Evolutionary conservation across 352 stramenopile species (phyloP).

Genomic region (Globisporangium lucens): DNA sequence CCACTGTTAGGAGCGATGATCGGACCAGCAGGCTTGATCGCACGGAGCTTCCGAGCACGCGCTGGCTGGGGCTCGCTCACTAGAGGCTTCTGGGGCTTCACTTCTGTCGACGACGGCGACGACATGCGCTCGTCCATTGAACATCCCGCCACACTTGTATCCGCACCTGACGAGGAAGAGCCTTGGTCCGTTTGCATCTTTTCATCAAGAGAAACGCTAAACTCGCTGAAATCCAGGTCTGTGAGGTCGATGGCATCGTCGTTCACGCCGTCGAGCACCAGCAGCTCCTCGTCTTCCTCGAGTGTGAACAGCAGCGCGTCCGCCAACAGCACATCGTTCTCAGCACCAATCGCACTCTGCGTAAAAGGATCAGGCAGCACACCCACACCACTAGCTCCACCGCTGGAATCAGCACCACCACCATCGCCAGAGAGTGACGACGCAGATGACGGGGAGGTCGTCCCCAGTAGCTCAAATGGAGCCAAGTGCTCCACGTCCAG

Average conservation of each 20-base stretch:
- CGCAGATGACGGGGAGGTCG: neutral
- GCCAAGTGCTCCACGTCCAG: neutral
- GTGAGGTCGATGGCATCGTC: neutral
- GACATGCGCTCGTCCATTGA: neutral
- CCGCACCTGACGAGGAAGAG: too few species aligned
- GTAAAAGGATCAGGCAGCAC: neutral
- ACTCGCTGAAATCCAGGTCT: neutral
- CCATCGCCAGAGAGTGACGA: neutral
- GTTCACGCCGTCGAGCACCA: neutral
- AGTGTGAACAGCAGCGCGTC: neutral
- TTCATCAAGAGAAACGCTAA: neutral
- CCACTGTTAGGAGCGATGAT: neutral
- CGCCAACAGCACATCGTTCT: neutral
- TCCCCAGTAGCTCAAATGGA: neutral
- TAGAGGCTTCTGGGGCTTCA: neutral
- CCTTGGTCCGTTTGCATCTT: neutral
- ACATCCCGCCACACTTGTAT: neutral
- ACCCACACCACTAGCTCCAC: neutral
- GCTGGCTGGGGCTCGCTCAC: neutral
- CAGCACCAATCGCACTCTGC: neutral
- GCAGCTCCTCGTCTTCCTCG: slow-evolving; percentile 2
- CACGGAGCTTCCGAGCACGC: neutral
- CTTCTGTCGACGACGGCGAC: neutral
- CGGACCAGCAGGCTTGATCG: neutral
- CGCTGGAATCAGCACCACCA: neutral